phyloP scores from a whole-genome alignment of 495 filamentous ascomycete species.

The Friedmanniomyces simplex region DNA sequence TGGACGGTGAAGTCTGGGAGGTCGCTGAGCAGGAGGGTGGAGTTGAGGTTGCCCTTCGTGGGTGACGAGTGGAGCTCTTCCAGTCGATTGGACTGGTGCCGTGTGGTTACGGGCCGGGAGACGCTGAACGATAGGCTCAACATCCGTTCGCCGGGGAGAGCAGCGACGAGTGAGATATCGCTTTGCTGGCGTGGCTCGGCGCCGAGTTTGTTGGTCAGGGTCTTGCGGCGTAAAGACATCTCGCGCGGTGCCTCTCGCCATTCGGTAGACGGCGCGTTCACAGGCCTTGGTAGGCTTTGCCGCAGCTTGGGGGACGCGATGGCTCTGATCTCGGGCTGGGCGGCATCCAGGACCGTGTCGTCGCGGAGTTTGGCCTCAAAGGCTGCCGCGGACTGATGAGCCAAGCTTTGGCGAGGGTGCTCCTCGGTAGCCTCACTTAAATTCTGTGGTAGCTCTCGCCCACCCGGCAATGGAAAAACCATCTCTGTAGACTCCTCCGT shows the following conservation, averaged over 20 bases:
- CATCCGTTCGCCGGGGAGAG: constrained; percentile 20
- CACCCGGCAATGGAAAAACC: not conserved
- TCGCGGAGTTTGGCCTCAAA: constrained; percentile 2
- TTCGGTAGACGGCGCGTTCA: not conserved
- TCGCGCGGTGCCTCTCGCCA: not conserved
- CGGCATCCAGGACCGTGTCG: constrained; percentile 7
- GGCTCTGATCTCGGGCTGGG: not conserved
- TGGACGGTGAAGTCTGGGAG: constrained; percentile 35
- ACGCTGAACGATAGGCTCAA: constrained; percentile 30
- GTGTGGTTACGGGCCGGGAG: constrained; percentile 17
- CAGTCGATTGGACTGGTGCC: not conserved
- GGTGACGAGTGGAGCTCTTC: constrained; percentile 12
- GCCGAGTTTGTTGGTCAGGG: constrained; percentile 5
- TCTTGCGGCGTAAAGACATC: constrained; percentile 14
- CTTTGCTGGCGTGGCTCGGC: constrained; percentile 9
- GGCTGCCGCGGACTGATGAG: not conserved
- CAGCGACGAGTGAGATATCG: constrained; percentile 19
- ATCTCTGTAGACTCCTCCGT: not conserved
- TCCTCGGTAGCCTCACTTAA: too few species aligned
- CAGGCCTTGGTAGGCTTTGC: not conserved
- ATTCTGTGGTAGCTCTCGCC: not conserved
- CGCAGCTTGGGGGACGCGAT: constrained; percentile 18
- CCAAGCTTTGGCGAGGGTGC: too few species aligned
- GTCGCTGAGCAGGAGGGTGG: constrained; percentile 33
- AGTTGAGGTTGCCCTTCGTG: constrained; percentile 16